Evolutionary conservation across 2,329 filamentous ascomycete species (phyloP).

Genomic region (Aspergillus bombycis): DNA sequence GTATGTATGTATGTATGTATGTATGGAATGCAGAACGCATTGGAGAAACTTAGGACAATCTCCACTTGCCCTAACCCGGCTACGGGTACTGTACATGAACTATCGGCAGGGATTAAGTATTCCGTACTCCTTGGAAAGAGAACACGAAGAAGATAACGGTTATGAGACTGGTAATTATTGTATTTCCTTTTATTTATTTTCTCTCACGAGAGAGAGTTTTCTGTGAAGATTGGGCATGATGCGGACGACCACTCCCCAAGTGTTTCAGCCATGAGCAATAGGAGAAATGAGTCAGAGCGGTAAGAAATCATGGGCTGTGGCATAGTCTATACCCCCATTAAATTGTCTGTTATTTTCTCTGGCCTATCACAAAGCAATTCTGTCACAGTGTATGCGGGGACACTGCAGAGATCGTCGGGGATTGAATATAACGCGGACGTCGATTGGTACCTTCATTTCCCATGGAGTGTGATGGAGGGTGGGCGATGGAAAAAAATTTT

Average conservation of each 20-base stretch:
- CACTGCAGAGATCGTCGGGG: conserved; percentile 2
- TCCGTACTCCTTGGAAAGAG: background rate
- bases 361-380: background rate
- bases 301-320: background rate
- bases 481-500: background rate
- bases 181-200: background rate
- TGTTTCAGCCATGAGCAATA: background rate
- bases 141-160: background rate
- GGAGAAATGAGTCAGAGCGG: conserved; percentile 3
- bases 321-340: background rate
- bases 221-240: background rate
- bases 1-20: background rate
- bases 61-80: background rate
- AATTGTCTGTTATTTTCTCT: background rate
- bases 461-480: conserved; percentile 1
- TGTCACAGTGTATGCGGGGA: background rate
- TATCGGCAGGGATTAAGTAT: background rate
- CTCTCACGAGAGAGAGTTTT: too few species aligned
- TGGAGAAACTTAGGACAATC: background rate
- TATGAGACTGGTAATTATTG: too few species aligned
- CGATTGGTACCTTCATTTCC: conserved; percentile 1
- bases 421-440: background rate
- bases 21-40: background rate
- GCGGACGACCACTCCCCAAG: too few species aligned
- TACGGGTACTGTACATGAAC: background rate